Evolutionary conservation across 257 asterid genomes (phyloP).

Genomic region (Capsicum rhomboideum): DNA sequence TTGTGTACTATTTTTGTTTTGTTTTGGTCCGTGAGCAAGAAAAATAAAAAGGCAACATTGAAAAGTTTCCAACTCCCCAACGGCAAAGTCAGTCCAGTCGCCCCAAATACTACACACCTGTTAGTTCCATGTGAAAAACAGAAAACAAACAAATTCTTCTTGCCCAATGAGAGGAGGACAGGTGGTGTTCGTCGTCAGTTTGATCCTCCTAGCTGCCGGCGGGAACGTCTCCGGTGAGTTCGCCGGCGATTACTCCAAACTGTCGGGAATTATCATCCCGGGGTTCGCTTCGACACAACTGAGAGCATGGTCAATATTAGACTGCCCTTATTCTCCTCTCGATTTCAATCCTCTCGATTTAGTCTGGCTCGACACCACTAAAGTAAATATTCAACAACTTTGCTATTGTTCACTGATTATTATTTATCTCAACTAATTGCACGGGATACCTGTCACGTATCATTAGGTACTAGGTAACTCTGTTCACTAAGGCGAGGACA

Average conservation of each 20-base stretch:
- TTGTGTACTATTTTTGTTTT: neutral
- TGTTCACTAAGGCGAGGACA: no score
- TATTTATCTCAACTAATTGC: no score
- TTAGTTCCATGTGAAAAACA: neutral
- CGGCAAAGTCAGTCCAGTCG: neutral
- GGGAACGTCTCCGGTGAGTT: slow-evolving; percentile 26
- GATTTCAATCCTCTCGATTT: slow-evolving; percentile 97
- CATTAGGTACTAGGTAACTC: no score
- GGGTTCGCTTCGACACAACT: slow-evolving; percentile 98
- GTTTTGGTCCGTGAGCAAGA: neutral
- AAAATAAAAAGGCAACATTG: neutral
- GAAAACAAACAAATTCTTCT: neutral
- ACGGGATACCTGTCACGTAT: no score
- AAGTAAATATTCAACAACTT: slow-evolving; percentile 38
- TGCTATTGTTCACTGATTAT: neutral
- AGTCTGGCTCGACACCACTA: slow-evolving; percentile 96
- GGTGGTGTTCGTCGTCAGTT: slow-evolving; percentile 20
- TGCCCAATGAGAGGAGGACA: slow-evolving; percentile 51
- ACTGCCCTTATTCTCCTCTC: slow-evolving; percentile 96
- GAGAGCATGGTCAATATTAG: slow-evolving; percentile 95
- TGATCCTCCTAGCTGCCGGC: slow-evolving; percentile 30
- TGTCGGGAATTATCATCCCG: slow-evolving; percentile 90
- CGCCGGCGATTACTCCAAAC: slow-evolving; percentile 40
- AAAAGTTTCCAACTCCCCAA: neutral
- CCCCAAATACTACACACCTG: neutral